Percentiles rank a stretch among this genome's conserved stretches.
Conservation (phyloP, 805 yeast species). For the Peterozyma xylosa region DNA sequence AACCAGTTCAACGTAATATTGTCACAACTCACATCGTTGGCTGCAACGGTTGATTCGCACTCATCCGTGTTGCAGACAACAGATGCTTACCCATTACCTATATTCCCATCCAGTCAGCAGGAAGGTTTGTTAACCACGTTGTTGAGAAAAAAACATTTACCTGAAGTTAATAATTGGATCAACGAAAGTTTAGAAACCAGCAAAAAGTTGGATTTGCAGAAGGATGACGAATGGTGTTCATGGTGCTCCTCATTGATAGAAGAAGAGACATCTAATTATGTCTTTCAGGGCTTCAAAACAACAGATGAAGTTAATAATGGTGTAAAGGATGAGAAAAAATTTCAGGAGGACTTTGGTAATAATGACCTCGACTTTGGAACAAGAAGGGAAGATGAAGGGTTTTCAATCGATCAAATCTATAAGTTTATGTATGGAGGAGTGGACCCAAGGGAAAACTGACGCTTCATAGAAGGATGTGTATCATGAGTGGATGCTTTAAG, state of each 20-base stretch:
- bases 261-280: slow-evolving; percentile 44
- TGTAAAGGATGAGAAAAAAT: neutral
- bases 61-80: slow-evolving; percentile 53
- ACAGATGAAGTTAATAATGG: slow-evolving; percentile 36
- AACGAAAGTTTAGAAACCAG: slow-evolving; percentile 19
- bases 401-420: slow-evolving; percentile 29
- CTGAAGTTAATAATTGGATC: slow-evolving; percentile 89
- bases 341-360: slow-evolving; percentile 5
- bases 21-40: slow-evolving; percentile 76
- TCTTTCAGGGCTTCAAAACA: slow-evolving; percentile 55
- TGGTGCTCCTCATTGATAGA: slow-evolving; percentile 46
- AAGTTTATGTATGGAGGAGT: slow-evolving; percentile 40
- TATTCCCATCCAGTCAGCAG: slow-evolving; percentile 79
- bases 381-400: slow-evolving; percentile 11
- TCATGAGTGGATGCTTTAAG: too few relatives aligned
- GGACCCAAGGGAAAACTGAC: slow-evolving; percentile 11
- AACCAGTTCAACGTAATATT: slow-evolving; percentile 77
- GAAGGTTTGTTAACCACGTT: slow-evolving; percentile 79
- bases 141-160: slow-evolving; percentile 78
- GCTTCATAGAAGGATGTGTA: too few relatives aligned
- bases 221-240: slow-evolving; percentile 38
- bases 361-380: slow-evolving; percentile 5
- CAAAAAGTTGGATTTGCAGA: slow-evolving; percentile 17
- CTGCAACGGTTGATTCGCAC: slow-evolving; percentile 57
- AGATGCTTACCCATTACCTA: slow-evolving; percentile 76